A percentile compares a stretch with the other conserved stretches of the same genome.
Evolutionary conservation across 352 stramenopile species (phyloP).

Genomic region (Pythium biforme): DNA sequence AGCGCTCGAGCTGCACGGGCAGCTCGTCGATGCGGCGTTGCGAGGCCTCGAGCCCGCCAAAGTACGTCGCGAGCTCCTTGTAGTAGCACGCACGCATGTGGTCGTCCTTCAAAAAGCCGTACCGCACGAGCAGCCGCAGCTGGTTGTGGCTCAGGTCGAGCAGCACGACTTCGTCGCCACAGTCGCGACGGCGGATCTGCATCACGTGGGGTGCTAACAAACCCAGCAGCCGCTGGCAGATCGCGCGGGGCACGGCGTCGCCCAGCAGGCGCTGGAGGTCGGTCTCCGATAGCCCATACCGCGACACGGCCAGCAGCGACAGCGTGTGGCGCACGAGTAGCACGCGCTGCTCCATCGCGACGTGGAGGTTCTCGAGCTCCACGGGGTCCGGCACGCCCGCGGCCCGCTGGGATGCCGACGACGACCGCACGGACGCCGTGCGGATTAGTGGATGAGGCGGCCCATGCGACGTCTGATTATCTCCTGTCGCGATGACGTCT

Average conservation of each 20-base stretch:
- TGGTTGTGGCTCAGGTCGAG: constrained; percentile 83
- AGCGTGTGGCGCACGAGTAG: constrained; percentile 71
- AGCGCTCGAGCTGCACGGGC: constrained; percentile 78
- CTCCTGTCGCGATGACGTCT: constrained; percentile 6
- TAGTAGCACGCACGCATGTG: constrained; percentile 69
- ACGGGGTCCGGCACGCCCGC: constrained; percentile 18
- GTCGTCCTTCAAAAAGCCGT: constrained; percentile 69
- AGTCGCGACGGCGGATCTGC: constrained; percentile 63
- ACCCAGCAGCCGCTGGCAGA: constrained; percentile 43
- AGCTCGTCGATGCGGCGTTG: constrained; percentile 80
- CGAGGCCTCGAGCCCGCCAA: constrained; percentile 62
- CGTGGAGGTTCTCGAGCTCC: constrained; percentile 56
- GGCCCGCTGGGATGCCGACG: neutral
- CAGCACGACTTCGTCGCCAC: constrained; percentile 43
- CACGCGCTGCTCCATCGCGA: constrained; percentile 61
- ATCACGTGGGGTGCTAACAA: constrained; percentile 69
- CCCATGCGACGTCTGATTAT: constrained; percentile 1
- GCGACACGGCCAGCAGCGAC: constrained; percentile 63
- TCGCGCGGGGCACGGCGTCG: constrained; percentile 38
- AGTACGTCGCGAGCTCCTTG: constrained; percentile 71
- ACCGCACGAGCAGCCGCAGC: constrained; percentile 61
- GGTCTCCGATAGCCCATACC: constrained; percentile 64
- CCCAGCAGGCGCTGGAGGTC: constrained; percentile 65
- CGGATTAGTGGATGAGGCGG: constrained; percentile 10
- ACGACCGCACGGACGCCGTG: constrained; percentile 14